These are phyloP conservation scores for Bruguiera parviflora DNA, from an alignment of 345 rosid genomes.

Conservation along the genomic window DNA sequence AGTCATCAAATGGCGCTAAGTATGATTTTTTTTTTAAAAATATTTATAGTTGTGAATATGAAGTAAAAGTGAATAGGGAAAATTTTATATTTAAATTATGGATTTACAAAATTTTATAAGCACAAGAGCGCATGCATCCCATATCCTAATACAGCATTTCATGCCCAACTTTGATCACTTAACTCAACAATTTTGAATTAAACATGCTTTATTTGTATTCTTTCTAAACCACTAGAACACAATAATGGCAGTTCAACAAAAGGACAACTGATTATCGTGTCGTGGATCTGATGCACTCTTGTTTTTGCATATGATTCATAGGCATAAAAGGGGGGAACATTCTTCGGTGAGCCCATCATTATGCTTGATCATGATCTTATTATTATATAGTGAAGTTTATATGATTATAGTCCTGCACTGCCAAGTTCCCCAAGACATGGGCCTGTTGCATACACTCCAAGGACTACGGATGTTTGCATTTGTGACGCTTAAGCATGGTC, in stretches of 20 bases:
- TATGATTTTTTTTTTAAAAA: too few species aligned
- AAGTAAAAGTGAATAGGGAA: too few species aligned
- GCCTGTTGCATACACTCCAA: too few species aligned
- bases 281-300: conserved; percentile 14
- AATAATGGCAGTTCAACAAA: neutral
- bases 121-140: conserved; percentile 25
- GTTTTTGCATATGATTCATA: neutral
- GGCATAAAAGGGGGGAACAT: conserved; percentile 19
- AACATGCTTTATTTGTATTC: neutral
- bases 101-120: neutral
- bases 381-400: neutral
- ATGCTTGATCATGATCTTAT: conserved; percentile 20
- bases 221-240: conserved; percentile 10
- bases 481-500: too few species aligned
- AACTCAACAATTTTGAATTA: neutral
- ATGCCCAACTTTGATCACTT: conserved; percentile 4
- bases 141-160: conserved; percentile 9
- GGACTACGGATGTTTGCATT: too few species aligned
- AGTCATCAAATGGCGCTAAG: too few species aligned
- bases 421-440: too few species aligned
- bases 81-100: too few species aligned
- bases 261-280: neutral
- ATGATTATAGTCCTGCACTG: too few species aligned
- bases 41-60: too few species aligned
- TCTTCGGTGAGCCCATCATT: conserved; percentile 10